Percentiles rank a stretch among this genome's conserved stretches.
These are phyloP conservation scores for Didymella glomerata DNA, from an alignment of 2,329 filamentous ascomycete species.

Conservation along the genomic window DNA sequence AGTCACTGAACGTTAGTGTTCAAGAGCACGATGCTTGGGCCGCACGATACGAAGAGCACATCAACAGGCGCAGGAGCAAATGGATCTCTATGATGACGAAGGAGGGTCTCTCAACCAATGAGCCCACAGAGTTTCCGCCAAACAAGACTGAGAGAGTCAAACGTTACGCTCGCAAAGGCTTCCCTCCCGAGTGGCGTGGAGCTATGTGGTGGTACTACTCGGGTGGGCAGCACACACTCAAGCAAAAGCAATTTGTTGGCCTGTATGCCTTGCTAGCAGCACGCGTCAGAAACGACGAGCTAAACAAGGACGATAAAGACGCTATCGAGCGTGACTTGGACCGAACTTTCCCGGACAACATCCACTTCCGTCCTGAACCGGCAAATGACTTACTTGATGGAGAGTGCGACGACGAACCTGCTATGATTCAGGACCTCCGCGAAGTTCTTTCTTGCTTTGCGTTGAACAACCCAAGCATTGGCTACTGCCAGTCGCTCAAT, in stretches of 20 bases:
- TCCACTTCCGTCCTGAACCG: constrained; percentile 79
- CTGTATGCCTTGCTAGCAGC: constrained; percentile 77
- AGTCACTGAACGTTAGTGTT: constrained; percentile 77
- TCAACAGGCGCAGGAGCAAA: constrained; percentile 78
- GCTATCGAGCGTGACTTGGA: constrained; percentile 94
- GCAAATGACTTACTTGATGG: constrained; percentile 42
- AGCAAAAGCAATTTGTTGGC: constrained; percentile 70
- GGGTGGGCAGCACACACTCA: constrained; percentile 80
- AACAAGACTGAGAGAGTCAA: constrained; percentile 82
- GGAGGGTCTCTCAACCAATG: constrained; percentile 73
- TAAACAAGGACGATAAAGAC: constrained; percentile 79
- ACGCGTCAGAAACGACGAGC: constrained; percentile 68
- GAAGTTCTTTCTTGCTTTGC: constrained; percentile 89
- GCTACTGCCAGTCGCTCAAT: constrained; percentile 95
- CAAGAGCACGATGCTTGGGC: constrained; percentile 87
- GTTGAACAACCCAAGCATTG: constrained; percentile 87
- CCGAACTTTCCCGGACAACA: constrained; percentile 93
- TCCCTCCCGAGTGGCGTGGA: constrained; percentile 93
- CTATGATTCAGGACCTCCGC: constrained; percentile 81
- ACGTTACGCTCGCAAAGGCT: constrained; percentile 89
- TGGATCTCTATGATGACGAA: constrained; percentile 83
- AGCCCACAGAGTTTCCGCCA: constrained; percentile 79
- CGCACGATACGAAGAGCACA: constrained; percentile 74
- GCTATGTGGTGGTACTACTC: constrained; percentile 98
- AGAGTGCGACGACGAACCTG: constrained; percentile 66